A percentile compares a stretch with the other conserved stretches of the same genome.
Evolutionary conservation across 106 monocot species (phyloP).

Genomic region (Dendrobium chrysotoxum): DNA sequence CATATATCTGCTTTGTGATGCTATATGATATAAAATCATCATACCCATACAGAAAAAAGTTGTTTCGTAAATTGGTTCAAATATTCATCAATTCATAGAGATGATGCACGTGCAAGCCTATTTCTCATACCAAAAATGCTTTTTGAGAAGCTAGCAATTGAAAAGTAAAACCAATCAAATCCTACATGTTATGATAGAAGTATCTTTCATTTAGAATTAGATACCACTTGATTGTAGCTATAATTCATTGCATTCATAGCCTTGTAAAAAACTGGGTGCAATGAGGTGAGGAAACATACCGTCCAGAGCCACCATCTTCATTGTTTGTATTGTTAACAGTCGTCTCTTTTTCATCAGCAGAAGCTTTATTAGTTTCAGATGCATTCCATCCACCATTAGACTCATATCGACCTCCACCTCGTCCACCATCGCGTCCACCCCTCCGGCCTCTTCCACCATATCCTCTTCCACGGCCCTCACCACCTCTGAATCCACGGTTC

Average conservation of each 20-base stretch:
- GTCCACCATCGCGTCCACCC: slow-evolving; percentile 7
- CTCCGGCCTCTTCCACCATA: slow-evolving; percentile 18
- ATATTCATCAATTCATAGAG: too few relatives aligned
- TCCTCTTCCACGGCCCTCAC: slow-evolving; percentile 2
- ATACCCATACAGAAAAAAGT: background rate
- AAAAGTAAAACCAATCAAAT: too few relatives aligned
- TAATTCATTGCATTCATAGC: background rate
- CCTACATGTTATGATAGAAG: too few relatives aligned
- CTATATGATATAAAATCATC: background rate
- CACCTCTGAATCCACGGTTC: background rate
- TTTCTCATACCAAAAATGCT: too few relatives aligned
- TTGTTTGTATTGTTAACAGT: background rate
- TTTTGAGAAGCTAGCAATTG: too few relatives aligned
- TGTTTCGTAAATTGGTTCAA: background rate
- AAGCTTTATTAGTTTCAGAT: background rate
- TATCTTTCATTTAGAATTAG: background rate
- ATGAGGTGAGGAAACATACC: slow-evolving; percentile 7
- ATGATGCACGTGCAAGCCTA: too few relatives aligned
- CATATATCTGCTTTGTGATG: background rate
- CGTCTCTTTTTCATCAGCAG: slow-evolving; percentile 6
- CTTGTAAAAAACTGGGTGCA: background rate
- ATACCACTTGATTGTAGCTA: background rate
- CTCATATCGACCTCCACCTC: background rate
- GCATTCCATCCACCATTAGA: background rate
- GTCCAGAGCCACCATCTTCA: slow-evolving; percentile 8